Conservation (phyloP, 495 filamentous ascomycete genomes). For the Friedmanniomyces simplex region DNA sequence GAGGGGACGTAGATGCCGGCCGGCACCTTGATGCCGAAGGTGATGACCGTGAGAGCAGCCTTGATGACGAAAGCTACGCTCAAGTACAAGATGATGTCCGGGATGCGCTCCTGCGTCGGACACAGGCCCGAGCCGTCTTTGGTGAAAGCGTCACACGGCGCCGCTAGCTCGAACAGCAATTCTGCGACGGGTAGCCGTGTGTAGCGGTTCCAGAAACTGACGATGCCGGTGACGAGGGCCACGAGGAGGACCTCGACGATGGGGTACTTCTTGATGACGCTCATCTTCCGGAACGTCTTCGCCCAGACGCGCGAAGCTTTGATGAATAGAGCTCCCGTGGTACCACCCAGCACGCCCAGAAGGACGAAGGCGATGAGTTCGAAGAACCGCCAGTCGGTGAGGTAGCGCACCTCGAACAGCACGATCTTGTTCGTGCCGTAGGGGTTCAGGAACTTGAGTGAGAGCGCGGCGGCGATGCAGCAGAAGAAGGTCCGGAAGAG, state of each 20-base stretch:
- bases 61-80: constrained; percentile 80
- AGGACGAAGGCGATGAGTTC: constrained; percentile 79
- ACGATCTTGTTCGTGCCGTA: constrained; percentile 96
- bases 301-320: constrained; percentile 90
- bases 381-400: constrained; percentile 90
- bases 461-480: constrained; percentile 85
- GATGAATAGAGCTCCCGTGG: constrained; percentile 83
- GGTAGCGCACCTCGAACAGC: constrained; percentile 84
- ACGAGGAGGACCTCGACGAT: constrained; percentile 83
- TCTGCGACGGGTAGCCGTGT: constrained; percentile 85
- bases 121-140: constrained; percentile 57
- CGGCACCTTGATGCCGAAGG: constrained; percentile 90
- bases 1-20: constrained; percentile 97
- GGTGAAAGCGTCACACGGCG: constrained; percentile 65
- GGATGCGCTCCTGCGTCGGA: constrained; percentile 64
- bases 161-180: constrained; percentile 79
- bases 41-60: constrained; percentile 73
- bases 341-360: constrained; percentile 75
- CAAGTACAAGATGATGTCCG: constrained; percentile 56
- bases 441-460: constrained; percentile 87
- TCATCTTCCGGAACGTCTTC: constrained; percentile 70
- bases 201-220: constrained; percentile 88
- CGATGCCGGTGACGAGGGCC: constrained; percentile 68
- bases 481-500: constrained; percentile 97
- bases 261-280: constrained; percentile 69